These are phyloP conservation scores for Mycosphaerella sp. DNA, from an alignment of 2,329 filamentous ascomycete genomes.

Conservation along the genomic window DNA sequence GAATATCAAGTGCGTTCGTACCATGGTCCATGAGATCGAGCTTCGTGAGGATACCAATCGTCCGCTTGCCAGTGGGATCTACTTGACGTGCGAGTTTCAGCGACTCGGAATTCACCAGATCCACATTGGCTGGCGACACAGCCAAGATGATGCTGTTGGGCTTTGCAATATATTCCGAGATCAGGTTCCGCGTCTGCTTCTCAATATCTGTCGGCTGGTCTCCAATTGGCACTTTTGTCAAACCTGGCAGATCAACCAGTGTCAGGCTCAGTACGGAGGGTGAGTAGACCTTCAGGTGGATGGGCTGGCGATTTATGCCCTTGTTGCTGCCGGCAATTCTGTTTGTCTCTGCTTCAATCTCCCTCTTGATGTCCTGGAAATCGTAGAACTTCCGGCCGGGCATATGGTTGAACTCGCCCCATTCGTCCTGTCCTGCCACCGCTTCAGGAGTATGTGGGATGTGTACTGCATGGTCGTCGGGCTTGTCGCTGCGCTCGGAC, in stretches of 20 bases:
- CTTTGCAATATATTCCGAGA: constrained; percentile 97
- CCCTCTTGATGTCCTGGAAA: constrained; percentile 86
- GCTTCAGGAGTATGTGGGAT: constrained; percentile 72
- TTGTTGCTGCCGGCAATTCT: constrained; percentile 96
- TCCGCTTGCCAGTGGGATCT: constrained; percentile 86
- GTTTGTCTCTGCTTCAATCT: constrained; percentile 95
- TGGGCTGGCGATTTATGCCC: constrained; percentile 94
- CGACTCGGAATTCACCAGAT: constrained; percentile 96
- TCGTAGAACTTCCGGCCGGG: constrained; percentile 84
- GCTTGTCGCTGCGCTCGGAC: constrained; percentile 61
- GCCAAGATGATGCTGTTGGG: constrained; percentile 97
- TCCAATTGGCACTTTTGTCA: constrained; percentile 96
- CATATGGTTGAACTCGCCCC: constrained; percentile 96
- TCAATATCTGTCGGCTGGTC: constrained; percentile 97
- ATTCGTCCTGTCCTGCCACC: constrained; percentile 62
- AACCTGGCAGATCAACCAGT: constrained; percentile 86
- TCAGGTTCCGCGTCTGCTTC: constrained; percentile 94
- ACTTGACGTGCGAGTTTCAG: constrained; percentile 96
- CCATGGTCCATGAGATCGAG: constrained; percentile 98
- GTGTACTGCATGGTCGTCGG: constrained; percentile 58
- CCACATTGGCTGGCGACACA: constrained; percentile 94
- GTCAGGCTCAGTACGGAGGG: constrained; percentile 95
- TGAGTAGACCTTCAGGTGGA: constrained; percentile 98
- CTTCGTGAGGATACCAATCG: constrained; percentile 95
- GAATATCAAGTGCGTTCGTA: constrained; percentile 93